Evolutionary conservation across 2,329 filamentous ascomycete genomes (phyloP).

Genomic region (Penicillium sp.): DNA sequence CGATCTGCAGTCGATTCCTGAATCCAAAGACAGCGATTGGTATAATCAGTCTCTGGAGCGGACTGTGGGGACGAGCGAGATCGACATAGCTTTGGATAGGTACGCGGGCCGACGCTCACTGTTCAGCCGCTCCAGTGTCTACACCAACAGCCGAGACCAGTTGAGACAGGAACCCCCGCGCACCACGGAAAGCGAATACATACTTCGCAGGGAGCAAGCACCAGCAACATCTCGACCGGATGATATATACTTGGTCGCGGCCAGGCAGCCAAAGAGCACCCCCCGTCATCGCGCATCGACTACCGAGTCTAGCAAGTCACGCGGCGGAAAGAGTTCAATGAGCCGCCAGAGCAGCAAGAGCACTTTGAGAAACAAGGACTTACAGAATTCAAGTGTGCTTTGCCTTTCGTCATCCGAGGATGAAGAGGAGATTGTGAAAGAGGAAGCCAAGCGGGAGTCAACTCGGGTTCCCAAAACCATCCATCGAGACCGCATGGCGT

Average conservation of each 20-base stretch:
- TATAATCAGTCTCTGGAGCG: constrained; percentile 23
- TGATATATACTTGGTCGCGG: constrained; percentile 23
- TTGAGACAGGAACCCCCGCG: constrained; percentile 14
- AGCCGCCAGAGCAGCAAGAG: constrained; percentile 36
- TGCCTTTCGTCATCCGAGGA: constrained; percentile 47
- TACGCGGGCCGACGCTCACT: constrained; percentile 21
- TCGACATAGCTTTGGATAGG: constrained; percentile 28
- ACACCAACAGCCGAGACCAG: constrained; percentile 20
- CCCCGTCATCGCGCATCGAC: constrained; percentile 2
- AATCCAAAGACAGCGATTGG: constrained; percentile 19
- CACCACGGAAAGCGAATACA: constrained; percentile 12
- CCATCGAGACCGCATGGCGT: constrained; percentile 36
- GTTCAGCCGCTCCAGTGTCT: constrained; percentile 22
- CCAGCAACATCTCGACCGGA: constrained; percentile 22
- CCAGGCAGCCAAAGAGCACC: constrained; percentile 9
- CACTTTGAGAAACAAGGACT: constrained; percentile 35
- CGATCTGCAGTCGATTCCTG: constrained; percentile 16
- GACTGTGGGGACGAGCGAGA: constrained; percentile 29
- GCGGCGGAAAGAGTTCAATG: constrained; percentile 19
- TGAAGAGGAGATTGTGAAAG: constrained; percentile 34
- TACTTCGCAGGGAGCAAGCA: constrained; percentile 17
- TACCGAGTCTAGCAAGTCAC: constrained; percentile 8
- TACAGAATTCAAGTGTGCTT: constrained; percentile 43
- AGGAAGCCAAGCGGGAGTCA: constrained; percentile 13
- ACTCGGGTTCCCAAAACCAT: constrained; percentile 8